Percentiles rank a stretch among this genome's conserved stretches.
phyloP scores from a whole-genome alignment of 345 rosid species.

The Toxicodendron radicans region DNA sequence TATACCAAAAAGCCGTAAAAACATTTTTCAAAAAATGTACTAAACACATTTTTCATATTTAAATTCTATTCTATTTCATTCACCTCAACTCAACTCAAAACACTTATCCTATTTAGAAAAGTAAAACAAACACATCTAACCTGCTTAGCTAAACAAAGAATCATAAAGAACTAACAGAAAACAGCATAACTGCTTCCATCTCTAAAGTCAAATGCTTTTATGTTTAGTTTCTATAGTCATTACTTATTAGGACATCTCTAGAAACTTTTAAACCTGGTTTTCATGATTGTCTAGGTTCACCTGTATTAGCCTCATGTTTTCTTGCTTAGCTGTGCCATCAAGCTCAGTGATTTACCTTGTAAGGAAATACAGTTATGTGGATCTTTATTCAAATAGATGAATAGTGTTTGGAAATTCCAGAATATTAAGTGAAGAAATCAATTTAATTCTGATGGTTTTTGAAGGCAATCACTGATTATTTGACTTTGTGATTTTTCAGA shows the following conservation, averaged over 20 bases:
- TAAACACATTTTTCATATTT: too few relatives aligned
- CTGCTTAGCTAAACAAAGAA: too few relatives aligned
- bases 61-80: too few relatives aligned
- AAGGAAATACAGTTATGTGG: not conserved
- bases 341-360: not conserved
- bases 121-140: too few relatives aligned
- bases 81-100: too few relatives aligned
- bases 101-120: too few relatives aligned
- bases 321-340: slow-evolving; percentile 1
- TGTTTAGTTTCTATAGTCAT: not conserved
- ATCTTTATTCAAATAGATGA: not conserved
- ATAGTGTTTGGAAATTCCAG: not conserved
- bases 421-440: slow-evolving; percentile 4
- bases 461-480: slow-evolving; percentile 25
- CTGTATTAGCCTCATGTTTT: not conserved
- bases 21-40: too few relatives aligned
- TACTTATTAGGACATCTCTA: not conserved
- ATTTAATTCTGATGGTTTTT: slow-evolving; percentile 6
- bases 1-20: too few relatives aligned
- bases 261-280: not conserved
- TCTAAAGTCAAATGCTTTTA: slow-evolving; percentile 5
- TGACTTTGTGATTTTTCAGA: slow-evolving; percentile 47
- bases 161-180: too few relatives aligned
- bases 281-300: not conserved
- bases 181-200: too few relatives aligned